These are phyloP conservation scores for Pleoardoris graminearum DNA, from an alignment of 2,329 filamentous ascomycete species.

Conservation along the genomic window DNA sequence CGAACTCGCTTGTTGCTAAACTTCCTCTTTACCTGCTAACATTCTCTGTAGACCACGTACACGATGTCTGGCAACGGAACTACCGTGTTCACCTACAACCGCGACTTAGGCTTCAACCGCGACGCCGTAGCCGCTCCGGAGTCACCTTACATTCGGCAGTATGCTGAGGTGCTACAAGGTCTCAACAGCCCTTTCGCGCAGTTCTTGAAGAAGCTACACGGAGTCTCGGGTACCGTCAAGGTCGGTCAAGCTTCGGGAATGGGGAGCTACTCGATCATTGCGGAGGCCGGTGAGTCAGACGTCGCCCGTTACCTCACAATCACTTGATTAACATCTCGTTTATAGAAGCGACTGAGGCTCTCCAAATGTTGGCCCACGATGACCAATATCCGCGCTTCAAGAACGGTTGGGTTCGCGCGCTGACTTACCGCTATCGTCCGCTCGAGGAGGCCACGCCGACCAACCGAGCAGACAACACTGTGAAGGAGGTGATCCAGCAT, in stretches of 20 bases:
- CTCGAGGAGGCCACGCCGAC: background rate
- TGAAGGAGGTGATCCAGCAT: slow-evolving; percentile 1
- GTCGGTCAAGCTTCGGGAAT: background rate
- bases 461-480: background rate
- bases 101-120: background rate
- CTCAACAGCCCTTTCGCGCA: slow-evolving; percentile 5
- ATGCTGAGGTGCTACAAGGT: background rate
- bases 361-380: background rate
- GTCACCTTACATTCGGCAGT: background rate
- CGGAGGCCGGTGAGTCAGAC: background rate
- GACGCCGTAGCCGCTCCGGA: background rate
- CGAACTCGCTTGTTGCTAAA: background rate
- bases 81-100: background rate
- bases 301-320: background rate
- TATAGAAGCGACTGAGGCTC: background rate
- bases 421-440: slow-evolving; percentile 7
- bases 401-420: slow-evolving; percentile 3
- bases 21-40: background rate
- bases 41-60: background rate
- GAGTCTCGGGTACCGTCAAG: background rate
- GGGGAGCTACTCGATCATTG: background rate
- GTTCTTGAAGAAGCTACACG: slow-evolving; percentile 5
- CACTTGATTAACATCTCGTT: background rate
- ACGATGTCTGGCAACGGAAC: background rate
- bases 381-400: background rate